Conservation (phyloP, 805 yeast species). For the Cyberlindnera meyerae region DNA sequence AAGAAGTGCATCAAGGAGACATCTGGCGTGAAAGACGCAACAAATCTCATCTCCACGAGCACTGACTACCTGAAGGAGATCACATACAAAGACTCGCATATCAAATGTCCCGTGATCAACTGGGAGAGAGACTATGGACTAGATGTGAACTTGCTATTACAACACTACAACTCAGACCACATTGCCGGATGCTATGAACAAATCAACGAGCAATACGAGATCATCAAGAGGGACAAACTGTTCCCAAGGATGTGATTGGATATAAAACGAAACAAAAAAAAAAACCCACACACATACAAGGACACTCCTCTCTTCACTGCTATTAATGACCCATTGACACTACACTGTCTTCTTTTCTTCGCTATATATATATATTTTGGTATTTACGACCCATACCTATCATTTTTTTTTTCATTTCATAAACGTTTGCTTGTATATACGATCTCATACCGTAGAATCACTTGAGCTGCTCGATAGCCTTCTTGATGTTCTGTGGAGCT, state of each 20-base stretch:
- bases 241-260: constrained; percentile 6
- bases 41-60: constrained; percentile 11
- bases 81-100: constrained; percentile 21
- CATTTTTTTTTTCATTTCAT: too few species aligned
- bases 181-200: constrained; percentile 11
- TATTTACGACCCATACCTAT: too few species aligned
- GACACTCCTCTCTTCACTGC: constrained; percentile 1
- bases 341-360: too few species aligned
- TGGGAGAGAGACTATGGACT: constrained; percentile 25
- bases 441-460: too few species aligned
- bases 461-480: constrained; percentile 28
- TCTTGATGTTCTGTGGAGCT: constrained; percentile 30
- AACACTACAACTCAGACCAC: constrained; percentile 4
- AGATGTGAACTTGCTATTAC: constrained; percentile 12
- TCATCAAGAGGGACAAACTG: constrained; percentile 23
- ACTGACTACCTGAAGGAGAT: constrained; percentile 24
- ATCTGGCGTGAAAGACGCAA: constrained; percentile 16
- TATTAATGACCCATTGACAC: too few species aligned
- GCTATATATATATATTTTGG: constrained; percentile 1
- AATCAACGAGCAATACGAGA: constrained; percentile 24
- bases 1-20: constrained; percentile 17
- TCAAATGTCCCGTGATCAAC: constrained; percentile 23
- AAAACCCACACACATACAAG: neutral
- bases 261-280: neutral
- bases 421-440: too few species aligned